Evolutionary conservation across 805 yeast species (phyloP).

Genomic region (Wickerhamomyces strasburgensis): DNA sequence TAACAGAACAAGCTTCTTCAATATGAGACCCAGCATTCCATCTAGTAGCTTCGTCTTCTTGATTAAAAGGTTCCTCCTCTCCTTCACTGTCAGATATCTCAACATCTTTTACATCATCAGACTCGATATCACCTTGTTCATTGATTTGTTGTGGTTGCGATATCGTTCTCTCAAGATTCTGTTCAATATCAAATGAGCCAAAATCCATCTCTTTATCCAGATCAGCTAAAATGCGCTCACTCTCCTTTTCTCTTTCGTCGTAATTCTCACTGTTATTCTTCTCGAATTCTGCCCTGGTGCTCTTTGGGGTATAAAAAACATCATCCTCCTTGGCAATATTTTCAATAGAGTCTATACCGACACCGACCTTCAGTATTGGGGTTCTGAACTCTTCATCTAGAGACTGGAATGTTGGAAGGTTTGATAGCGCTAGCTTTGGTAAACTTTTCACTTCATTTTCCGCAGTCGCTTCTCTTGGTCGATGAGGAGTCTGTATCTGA

Average conservation of each 20-base stretch:
- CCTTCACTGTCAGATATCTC: background rate
- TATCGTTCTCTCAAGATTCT: background rate
- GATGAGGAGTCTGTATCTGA: too few relatives aligned
- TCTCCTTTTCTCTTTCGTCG: background rate
- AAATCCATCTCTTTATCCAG: conserved; percentile 5
- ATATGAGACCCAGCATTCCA: background rate
- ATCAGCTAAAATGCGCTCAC: conserved; percentile 3
- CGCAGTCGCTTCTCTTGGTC: too few relatives aligned
- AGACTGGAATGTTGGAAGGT: conserved; percentile 9
- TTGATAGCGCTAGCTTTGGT: background rate
- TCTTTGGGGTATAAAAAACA: conserved; percentile 23
- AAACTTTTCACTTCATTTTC: too few relatives aligned
- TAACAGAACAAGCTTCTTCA: background rate
- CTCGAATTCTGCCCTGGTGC: conserved; percentile 10
- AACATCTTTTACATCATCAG: conserved; percentile 4
- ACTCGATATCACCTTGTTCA: background rate
- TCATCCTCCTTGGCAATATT: conserved; percentile 13
- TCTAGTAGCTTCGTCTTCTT: background rate
- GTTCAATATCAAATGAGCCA: conserved; percentile 3
- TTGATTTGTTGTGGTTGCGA: too few relatives aligned
- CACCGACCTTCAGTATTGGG: conserved; percentile 19
- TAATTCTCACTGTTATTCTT: conserved; percentile 3
- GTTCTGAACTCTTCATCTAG: conserved; percentile 20
- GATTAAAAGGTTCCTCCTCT: background rate
- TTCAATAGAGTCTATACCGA: conserved; percentile 12